Percentiles rank a stretch among this genome's conserved stretches.
Conservation (phyloP, 2,329 filamentous ascomycete genomes). For the Gyromitra esculenta region DNA sequence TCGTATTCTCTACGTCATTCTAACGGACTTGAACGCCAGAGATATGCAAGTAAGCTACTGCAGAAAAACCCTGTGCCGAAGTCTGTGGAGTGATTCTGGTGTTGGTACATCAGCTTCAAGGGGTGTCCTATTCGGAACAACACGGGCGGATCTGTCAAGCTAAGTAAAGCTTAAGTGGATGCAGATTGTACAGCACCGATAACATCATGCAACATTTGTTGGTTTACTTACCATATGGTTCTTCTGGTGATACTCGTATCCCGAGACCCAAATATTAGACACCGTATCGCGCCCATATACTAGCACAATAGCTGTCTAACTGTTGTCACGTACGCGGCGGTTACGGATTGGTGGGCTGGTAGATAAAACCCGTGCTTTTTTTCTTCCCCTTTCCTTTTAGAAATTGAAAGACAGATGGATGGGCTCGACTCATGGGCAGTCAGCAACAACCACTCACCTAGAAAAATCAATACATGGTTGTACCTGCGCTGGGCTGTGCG, state of each 20-base stretch:
- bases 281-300: background rate
- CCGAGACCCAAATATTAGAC: constrained; percentile 1
- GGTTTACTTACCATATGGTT: constrained; percentile 31
- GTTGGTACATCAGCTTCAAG: constrained; percentile 12
- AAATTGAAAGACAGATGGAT: background rate
- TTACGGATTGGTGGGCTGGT: constrained; percentile 41
- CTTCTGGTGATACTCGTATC: constrained; percentile 3
- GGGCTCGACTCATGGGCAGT: constrained; percentile 12
- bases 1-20: constrained; percentile 30
- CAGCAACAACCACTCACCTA: constrained; percentile 1
- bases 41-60: background rate
- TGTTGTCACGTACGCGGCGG: constrained; percentile 44
- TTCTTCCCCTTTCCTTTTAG: background rate
- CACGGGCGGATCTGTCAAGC: background rate
- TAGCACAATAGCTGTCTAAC: background rate
- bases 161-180: background rate
- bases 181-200: background rate
- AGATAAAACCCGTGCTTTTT: constrained; percentile 18
- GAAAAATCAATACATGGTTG: constrained; percentile 1
- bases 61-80: constrained; percentile 12
- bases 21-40: background rate
- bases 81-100: constrained; percentile 17
- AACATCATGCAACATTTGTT: constrained; percentile 22
- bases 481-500: constrained; percentile 35
- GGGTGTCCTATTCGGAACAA: constrained; percentile 13